Base-by-base conservation (phyloP, 1,284 basidiomycete genomes). In the Takashimella koratensis region DNA sequence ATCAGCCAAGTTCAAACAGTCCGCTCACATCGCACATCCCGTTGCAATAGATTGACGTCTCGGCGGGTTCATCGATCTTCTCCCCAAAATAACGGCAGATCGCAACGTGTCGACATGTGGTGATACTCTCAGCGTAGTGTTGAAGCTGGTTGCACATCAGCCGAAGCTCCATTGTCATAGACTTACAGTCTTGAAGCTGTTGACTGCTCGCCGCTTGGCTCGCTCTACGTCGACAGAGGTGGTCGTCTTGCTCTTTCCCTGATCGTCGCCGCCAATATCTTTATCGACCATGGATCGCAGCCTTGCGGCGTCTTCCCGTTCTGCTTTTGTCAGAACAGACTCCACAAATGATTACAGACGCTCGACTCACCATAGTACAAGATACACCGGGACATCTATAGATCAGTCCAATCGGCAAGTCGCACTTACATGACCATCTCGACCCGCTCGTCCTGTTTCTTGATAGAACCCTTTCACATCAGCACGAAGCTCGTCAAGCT, bases 41-140 rank as follows among this genome's bases (percentile, higher is more conserved):
- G 53, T 86, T 73, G 64, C 90, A 94, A 60, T 88, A 85, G 3
- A 48, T 81, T 70, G 4, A 79, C 61, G 5, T 77, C 77, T 2
- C 59, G 57, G 87, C 79, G 4, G 67, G 73, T 3, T 76, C 67
- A 59, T 87, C 80, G 42, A 90, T 83, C 2, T 71, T 66, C 70
- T 93, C 90, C 0, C 87, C 90, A 64, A 94, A 92, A 68, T 89
- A 91, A 42, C 83, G 82, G 65, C 90, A 91, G 53, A 92, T 85
- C 2, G 80, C 78, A 22, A 91, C 77, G 75, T 94, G 90, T 30
- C 90, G 79, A 68, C 90, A 93, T 3, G 79, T 68, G 1, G 76
- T 73, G 1, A 78, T 75, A 46, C 79, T 81, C 69, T 93, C 89
- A 2, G 85, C 83, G 56, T 84, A 85, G 21, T 80, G 75, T 57